Percentiles rank a stretch among this genome's conserved stretches.
These are phyloP conservation scores for Adansonia grandidieri DNA, from an alignment of 441 rosid species.

Conservation along the genomic window DNA sequence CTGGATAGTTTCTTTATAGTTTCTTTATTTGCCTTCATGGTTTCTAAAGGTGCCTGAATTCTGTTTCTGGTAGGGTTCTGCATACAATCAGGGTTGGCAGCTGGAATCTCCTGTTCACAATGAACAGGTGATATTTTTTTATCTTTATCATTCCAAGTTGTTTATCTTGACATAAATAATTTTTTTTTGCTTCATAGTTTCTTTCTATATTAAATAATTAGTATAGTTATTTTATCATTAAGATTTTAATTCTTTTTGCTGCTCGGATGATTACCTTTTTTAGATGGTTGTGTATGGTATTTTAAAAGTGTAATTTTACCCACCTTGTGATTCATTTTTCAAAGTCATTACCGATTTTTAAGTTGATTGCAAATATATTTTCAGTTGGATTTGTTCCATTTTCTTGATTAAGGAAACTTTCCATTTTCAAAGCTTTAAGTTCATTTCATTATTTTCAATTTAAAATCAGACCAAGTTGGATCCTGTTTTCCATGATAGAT, in stretches of 20 bases:
- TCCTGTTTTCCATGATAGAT: constrained; percentile 2
- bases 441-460: not conserved
- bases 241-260: not conserved
- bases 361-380: not conserved
- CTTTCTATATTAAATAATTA: not conserved
- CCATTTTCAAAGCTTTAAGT: constrained; percentile 16
- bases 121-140: constrained; percentile 65
- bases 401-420: constrained; percentile 7
- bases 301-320: not conserved
- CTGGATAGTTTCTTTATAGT: constrained; percentile 22
- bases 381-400: not conserved
- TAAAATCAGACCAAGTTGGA: not conserved
- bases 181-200: not conserved
- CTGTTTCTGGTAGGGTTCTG: constrained; percentile 67
- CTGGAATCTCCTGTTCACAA: constrained; percentile 58
- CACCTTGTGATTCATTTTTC: not conserved
- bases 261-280: constrained; percentile 4
- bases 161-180: not conserved
- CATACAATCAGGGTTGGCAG: constrained; percentile 88
- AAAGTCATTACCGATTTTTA: not conserved
- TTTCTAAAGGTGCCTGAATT: constrained; percentile 33
- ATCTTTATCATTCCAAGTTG: constrained; percentile 14
- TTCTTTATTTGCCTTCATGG: constrained; percentile 20
- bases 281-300: not conserved
- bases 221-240: not conserved